phyloP scores from a whole-genome alignment of 352 stramenopile species.

The Vaucheria bursata region DNA sequence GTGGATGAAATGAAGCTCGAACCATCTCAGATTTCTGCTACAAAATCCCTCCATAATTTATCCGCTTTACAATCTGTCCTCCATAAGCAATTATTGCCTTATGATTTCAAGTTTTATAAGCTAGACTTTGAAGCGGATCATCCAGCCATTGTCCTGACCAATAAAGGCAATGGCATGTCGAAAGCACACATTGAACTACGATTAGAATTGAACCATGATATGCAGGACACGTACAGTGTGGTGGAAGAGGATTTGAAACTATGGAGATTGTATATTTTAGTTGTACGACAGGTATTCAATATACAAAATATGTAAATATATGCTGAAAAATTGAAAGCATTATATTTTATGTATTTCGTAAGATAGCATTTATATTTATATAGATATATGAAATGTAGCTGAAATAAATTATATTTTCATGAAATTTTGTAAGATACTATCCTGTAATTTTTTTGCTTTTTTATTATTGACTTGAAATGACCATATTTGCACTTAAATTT shows the following conservation, averaged over 20 bases:
- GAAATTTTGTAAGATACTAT: too few species aligned
- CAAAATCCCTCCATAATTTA: constrained; percentile 10
- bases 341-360: neutral
- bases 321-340: too few species aligned
- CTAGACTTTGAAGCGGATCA: constrained; percentile 39
- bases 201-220: neutral
- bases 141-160: constrained; percentile 16
- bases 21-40: constrained; percentile 11
- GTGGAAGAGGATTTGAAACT: neutral
- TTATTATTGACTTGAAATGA: too few species aligned
- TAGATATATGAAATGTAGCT: too few species aligned
- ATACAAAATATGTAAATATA: too few species aligned
- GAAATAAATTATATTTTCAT: too few species aligned
- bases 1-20: constrained; percentile 31
- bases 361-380: neutral
- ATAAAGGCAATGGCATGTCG: neutral
- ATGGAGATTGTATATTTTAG: neutral
- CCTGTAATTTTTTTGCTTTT: too few species aligned
- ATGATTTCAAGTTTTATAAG: constrained; percentile 44
- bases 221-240: neutral
- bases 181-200: neutral
- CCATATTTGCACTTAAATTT: too few species aligned
- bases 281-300: constrained; percentile 4
- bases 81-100: constrained; percentile 27
- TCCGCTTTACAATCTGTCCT: constrained; percentile 27